Evolutionary conservation across 805 yeast species (phyloP), one percentile per base, ranked within the genome.

Genomic region (Hanseniaspora mollemarum): DNA sequence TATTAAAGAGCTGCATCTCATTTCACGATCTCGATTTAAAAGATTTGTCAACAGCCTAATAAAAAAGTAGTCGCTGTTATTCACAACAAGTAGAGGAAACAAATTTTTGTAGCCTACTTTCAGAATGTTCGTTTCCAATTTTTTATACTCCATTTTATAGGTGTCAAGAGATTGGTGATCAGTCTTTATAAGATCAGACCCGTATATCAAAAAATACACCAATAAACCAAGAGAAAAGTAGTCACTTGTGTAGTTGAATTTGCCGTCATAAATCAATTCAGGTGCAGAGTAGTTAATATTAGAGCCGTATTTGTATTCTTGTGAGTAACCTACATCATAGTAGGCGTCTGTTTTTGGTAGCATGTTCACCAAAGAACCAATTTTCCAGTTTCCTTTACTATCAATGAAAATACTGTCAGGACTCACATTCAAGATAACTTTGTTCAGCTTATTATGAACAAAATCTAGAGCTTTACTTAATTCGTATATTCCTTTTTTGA

Each of bases 371-470:
- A 92, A 73, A 0, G 96, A 96, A 6, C 83, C 75, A 2, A 92
- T 62, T 63, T 90, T 92, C 97, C 98, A 92, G 66, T 92, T 97
- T 4, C 94, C 88, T 56, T 80, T 83, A 36, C 78, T 82, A 57
- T 83, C 88, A 18, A 90, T 75, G 52, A 83, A 75, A 1, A 92
- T 71, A 0, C 94, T 76, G 8, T 75, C 68, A 1, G 98, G 98
- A 55, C 80, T 80, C 31, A 92, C 57, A 56, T 87, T 84, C 56
- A 84, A 63, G 66, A 90, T 95, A 6, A 84, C 81, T 25, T 78
- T 74, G 25, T 80, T 74, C 19, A 94, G 83, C 54, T 77, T 76
- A 50, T 77, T 76, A 62, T 92, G 96, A 40, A 92, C 72, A 60
- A 92, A 92, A 56, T 82, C 81, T 41, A 92, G 64, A 0, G 87